Evolutionary conservation across 805 yeast genomes (phyloP).

Genomic region (Kodamaea kaohsiungensis): DNA sequence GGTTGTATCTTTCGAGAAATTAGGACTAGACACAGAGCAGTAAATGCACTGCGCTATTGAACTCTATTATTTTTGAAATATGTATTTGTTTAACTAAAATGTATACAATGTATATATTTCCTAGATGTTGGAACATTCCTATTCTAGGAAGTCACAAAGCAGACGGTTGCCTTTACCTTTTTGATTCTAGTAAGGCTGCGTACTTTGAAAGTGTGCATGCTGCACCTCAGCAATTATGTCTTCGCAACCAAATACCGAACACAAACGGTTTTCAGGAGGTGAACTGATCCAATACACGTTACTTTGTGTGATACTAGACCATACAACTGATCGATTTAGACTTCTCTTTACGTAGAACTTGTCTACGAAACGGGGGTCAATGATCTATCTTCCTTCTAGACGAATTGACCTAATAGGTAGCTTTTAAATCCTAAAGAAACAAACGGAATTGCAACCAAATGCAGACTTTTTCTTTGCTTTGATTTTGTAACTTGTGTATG

Average conservation of each 20-base stretch:
- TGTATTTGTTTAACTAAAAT: background rate
- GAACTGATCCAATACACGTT: background rate
- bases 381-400: background rate
- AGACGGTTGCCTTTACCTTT: background rate
- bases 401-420: background rate
- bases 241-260: background rate
- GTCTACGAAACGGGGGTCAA: background rate
- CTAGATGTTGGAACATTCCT: background rate
- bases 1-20: conserved; percentile 23
- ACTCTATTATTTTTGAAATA: background rate
- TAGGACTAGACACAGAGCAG: conserved; percentile 2
- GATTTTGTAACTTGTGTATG: background rate
- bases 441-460: background rate
- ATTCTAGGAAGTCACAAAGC: background rate
- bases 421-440: background rate
- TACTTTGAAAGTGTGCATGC: background rate
- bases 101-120: background rate
- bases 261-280: background rate
- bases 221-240: background rate
- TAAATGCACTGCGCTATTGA: background rate
- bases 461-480: background rate
- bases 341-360: background rate
- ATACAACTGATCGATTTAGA: background rate
- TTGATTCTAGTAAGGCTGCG: background rate
- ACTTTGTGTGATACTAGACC: background rate